These are phyloP conservation scores for Fomes fomentarius DNA, from an alignment of 1,284 basidiomycete genomes.

Conservation along the genomic window DNA sequence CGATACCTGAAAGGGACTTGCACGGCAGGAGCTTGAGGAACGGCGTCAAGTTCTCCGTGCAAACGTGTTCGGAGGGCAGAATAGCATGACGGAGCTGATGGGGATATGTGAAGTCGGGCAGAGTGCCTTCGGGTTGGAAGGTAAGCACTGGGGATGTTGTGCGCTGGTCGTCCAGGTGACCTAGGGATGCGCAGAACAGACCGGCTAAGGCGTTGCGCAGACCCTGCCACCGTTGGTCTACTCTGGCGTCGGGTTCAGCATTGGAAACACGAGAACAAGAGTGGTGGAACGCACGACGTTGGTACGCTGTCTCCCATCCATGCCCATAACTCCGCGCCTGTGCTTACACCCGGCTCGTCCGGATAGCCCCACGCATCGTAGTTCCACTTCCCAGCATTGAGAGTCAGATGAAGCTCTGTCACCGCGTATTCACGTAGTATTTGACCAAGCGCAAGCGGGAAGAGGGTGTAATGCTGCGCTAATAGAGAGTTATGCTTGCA, in stretches of 20 bases:
- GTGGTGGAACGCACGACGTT: constrained; percentile 46
- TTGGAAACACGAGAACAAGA: background rate
- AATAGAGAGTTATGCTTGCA: background rate
- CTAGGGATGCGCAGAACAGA: constrained; percentile 92
- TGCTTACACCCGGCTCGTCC: constrained; percentile 74
- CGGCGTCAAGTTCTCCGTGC: constrained; percentile 96
- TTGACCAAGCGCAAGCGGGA: constrained; percentile 86
- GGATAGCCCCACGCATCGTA: constrained; percentile 87
- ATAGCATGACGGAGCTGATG: constrained; percentile 75
- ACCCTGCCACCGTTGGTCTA: constrained; percentile 81
- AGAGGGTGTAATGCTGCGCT: constrained; percentile 84
- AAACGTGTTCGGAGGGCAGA: constrained; percentile 84
- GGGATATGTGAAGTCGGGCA: constrained; percentile 53
- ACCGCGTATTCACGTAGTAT: constrained; percentile 84
- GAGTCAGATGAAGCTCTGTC: constrained; percentile 83
- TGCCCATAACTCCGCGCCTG: constrained; percentile 89
- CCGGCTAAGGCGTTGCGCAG: constrained; percentile 90
- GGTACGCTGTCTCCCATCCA: constrained; percentile 75
- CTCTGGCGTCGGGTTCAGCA: constrained; percentile 43
- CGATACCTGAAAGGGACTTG: constrained; percentile 90
- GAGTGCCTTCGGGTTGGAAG: constrained; percentile 59
- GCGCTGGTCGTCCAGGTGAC: constrained; percentile 71
- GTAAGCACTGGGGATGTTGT: constrained; percentile 66
- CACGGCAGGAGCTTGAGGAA: constrained; percentile 95
- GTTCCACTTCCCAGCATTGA: constrained; percentile 92